These are phyloP conservation scores for Phoma herbarum DNA, from an alignment of 2,329 filamentous ascomycete genomes.

Conservation along the genomic window DNA sequence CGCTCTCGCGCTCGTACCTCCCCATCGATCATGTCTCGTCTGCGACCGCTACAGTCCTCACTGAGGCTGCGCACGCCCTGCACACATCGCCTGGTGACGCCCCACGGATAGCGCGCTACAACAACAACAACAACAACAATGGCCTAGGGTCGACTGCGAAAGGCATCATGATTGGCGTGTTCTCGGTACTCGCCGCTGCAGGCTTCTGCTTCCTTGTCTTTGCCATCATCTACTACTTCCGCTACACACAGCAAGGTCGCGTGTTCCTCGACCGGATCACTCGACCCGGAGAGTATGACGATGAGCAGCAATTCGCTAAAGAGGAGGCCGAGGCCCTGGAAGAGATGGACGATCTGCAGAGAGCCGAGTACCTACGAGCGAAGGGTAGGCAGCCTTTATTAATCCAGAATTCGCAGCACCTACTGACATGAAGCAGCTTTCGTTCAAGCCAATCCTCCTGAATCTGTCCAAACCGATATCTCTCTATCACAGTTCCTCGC, in stretches of 20 bases:
- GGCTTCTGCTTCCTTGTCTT: slow-evolving; percentile 82
- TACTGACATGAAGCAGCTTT: slow-evolving; percentile 70
- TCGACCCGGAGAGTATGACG: slow-evolving; percentile 93
- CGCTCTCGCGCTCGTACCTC: slow-evolving; percentile 43
- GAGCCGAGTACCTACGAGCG: slow-evolving; percentile 89
- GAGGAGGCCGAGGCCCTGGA: slow-evolving; percentile 96
- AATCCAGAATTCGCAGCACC: neutral
- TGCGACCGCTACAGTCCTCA: slow-evolving; percentile 34
- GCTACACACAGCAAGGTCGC: slow-evolving; percentile 85
- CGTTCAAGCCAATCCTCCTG: slow-evolving; percentile 90
- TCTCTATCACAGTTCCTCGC: slow-evolving; percentile 96
- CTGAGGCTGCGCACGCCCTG: slow-evolving; percentile 26
- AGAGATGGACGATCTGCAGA: slow-evolving; percentile 91
- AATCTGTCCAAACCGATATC: slow-evolving; percentile 95
- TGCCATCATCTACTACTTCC: slow-evolving; percentile 88
- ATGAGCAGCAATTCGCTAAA: slow-evolving; percentile 91
- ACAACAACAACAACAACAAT: slow-evolving; percentile 31
- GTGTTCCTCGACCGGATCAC: slow-evolving; percentile 95
- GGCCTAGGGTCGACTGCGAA: slow-evolving; percentile 66
- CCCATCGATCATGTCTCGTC: slow-evolving; percentile 35
- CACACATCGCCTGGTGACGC: slow-evolving; percentile 32
- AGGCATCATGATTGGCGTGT: slow-evolving; percentile 91
- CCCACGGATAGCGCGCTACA: slow-evolving; percentile 37
- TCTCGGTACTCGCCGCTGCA: slow-evolving; percentile 93
- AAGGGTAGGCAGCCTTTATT: slow-evolving; percentile 72